Evolutionary conservation across 164 flowering plant genomes (phyloP).

Genomic region (Nelumbo lutea): DNA sequence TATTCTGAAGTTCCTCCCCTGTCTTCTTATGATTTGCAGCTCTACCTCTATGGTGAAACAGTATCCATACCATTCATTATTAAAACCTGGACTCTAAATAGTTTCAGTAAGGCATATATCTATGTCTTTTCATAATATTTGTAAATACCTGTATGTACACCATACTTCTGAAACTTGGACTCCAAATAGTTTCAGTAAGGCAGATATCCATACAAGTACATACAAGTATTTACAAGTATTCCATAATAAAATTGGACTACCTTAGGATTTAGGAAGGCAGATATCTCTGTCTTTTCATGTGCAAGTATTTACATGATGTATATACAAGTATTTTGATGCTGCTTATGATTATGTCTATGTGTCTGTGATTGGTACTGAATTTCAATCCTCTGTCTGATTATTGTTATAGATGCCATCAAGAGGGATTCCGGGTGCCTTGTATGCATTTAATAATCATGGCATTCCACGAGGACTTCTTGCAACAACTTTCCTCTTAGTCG

Average conservation of each 20-base stretch:
- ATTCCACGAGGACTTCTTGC: conserved; percentile 91
- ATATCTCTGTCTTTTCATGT: background rate
- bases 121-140: background rate
- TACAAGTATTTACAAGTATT: too few species aligned
- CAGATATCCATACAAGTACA: too few species aligned
- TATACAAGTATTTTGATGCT: too few species aligned
- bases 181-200: conserved; percentile 87
- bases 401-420: conserved; percentile 43
- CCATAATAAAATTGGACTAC: too few species aligned
- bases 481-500: conserved; percentile 80
- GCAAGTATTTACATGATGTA: background rate
- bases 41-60: conserved; percentile 94
- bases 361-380: background rate
- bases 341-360: background rate
- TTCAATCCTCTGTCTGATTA: background rate
- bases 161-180: conserved; percentile 64
- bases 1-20: too few species aligned
- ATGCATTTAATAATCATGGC: conserved; percentile 74
- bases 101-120: conserved; percentile 55
- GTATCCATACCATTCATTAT: conserved; percentile 84
- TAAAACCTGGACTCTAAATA: conserved; percentile 86
- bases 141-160: too few species aligned
- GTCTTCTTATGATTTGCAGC: conserved; percentile 53
- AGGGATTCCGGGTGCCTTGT: conserved; percentile 79
- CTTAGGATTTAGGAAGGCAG: too few species aligned